Percentiles rank a stretch among this genome's conserved stretches.
phyloP scores from a whole-genome alignment of 495 filamentous ascomycete genomes.

The Aspergillus cavernicola region DNA sequence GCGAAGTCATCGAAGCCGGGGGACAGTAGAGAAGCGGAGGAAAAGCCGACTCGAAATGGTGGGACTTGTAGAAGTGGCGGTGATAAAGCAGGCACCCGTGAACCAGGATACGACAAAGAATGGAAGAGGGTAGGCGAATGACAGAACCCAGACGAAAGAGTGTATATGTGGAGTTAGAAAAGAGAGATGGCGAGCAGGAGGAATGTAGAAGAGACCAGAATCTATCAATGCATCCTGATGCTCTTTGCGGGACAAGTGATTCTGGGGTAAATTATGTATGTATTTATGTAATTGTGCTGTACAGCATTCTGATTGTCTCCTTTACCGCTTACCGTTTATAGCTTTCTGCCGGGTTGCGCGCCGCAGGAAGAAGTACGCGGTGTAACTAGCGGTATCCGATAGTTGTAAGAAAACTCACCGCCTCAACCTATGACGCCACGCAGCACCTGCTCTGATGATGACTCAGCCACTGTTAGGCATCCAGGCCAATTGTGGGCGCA shows the following conservation, averaged over 20 bases:
- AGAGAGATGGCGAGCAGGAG: not conserved
- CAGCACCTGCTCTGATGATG: constrained; percentile 1
- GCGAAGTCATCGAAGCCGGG: constrained; percentile 17
- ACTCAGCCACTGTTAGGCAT: constrained; percentile 7
- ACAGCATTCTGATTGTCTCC: not conserved
- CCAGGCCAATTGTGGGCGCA: constrained; percentile 3
- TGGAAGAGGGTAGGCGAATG: not conserved
- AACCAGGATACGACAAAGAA: not conserved
- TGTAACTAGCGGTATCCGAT: too few relatives aligned
- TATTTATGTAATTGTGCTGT: constrained; percentile 1
- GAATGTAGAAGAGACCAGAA: not conserved
- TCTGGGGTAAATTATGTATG: constrained; percentile 7
- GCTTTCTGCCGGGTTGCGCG: not conserved
- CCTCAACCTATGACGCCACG: constrained; percentile 16
- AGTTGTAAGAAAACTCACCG: not conserved
- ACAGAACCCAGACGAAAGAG: not conserved
- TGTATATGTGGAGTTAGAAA: not conserved
- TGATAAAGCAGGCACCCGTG: constrained; percentile 2
- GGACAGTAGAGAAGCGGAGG: constrained; percentile 2
- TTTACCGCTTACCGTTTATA: not conserved
- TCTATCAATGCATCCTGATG: not conserved
- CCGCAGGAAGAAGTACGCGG: too few relatives aligned
- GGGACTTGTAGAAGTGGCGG: constrained; percentile 2
- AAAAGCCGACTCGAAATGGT: not conserved
- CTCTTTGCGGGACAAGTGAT: constrained; percentile 10